Percentiles rank a stretch among this genome's conserved stretches.
Conservation (phyloP, 2,329 filamentous ascomycete species). For the Coniochaeta pulveracea region DNA sequence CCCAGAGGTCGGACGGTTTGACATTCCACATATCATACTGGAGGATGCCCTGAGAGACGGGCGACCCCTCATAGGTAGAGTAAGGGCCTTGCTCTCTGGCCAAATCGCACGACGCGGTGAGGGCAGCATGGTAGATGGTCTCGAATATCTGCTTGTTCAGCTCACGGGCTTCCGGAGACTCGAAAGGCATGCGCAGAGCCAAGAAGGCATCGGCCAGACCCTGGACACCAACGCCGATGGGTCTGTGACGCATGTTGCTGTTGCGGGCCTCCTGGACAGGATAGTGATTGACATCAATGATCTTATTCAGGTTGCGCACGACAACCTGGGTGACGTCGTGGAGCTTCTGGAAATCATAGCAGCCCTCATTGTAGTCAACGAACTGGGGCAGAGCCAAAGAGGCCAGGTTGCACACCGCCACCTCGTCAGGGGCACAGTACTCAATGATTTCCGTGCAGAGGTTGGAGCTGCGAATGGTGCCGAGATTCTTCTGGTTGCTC, state of each 20-base stretch:
- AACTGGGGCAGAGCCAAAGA: slow-evolving; percentile 86
- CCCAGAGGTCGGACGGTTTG: slow-evolving; percentile 89
- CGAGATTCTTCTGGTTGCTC: slow-evolving; percentile 99
- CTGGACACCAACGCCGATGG: slow-evolving; percentile 92
- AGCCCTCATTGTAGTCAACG: slow-evolving; percentile 73
- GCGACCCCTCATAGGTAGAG: slow-evolving; percentile 83
- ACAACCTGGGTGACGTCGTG: slow-evolving; percentile 91
- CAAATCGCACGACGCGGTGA: slow-evolving; percentile 80
- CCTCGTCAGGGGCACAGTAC: slow-evolving; percentile 94
- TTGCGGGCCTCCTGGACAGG: slow-evolving; percentile 88
- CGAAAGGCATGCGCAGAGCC: slow-evolving; percentile 90
- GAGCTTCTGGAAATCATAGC: slow-evolving; percentile 92
- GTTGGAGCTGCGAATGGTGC: slow-evolving; percentile 97
- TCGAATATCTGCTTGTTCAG: slow-evolving; percentile 99
- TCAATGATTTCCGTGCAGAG: slow-evolving; percentile 98
- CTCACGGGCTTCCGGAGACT: slow-evolving; percentile 85
- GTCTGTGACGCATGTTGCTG: slow-evolving; percentile 95
- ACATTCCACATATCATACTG: slow-evolving; percentile 99
- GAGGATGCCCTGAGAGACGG: slow-evolving; percentile 87
- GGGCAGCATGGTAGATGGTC: slow-evolving; percentile 94
- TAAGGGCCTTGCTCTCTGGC: slow-evolving; percentile 79
- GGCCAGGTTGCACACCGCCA: slow-evolving; percentile 95
- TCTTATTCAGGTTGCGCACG: slow-evolving; percentile 92
- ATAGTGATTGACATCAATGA: slow-evolving; percentile 97
- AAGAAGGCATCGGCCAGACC: slow-evolving; percentile 97